Evolutionary conservation across 495 filamentous ascomycete species (phyloP).

Genomic region (Penicillium angulare): DNA sequence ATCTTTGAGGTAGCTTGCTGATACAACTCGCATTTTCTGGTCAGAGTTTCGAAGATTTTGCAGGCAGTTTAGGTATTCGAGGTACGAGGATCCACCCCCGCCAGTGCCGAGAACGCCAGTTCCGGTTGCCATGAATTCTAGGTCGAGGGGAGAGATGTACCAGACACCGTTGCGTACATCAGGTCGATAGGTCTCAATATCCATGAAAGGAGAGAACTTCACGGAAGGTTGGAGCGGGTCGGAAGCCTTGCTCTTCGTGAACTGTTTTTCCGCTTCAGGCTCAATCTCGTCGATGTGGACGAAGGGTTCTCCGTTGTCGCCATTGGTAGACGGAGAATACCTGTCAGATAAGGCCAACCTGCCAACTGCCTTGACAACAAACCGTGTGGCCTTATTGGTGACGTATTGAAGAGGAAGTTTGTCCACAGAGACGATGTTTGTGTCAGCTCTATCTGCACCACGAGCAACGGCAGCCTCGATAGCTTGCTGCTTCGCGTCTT

Average conservation of each 20-base stretch:
- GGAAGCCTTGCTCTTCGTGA: background rate
- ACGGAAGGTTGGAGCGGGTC: slow-evolving; percentile 1
- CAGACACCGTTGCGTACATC: slow-evolving; percentile 41
- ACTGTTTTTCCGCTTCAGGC: slow-evolving; percentile 8
- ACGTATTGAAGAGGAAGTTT: slow-evolving; percentile 37
- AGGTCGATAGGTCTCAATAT: slow-evolving; percentile 51
- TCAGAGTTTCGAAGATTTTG: slow-evolving; percentile 11
- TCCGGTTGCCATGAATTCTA: slow-evolving; percentile 27
- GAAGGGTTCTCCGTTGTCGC: background rate
- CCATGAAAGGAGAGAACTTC: slow-evolving; percentile 19
- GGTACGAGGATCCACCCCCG: slow-evolving; percentile 22
- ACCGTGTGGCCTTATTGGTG: slow-evolving; percentile 29
- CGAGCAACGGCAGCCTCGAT: slow-evolving; percentile 40
- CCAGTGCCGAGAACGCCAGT: slow-evolving; percentile 24
- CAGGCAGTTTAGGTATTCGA: slow-evolving; percentile 22
- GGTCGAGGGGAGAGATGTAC: slow-evolving; percentile 22
- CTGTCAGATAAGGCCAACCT: slow-evolving; percentile 16
- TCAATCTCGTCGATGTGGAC: background rate
- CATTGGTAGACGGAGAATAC: background rate
- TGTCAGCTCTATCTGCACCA: slow-evolving; percentile 25
- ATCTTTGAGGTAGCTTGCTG: slow-evolving; percentile 13
- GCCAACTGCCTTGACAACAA: slow-evolving; percentile 33
- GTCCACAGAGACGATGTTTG: slow-evolving; percentile 34
- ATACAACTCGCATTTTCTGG: slow-evolving; percentile 21
- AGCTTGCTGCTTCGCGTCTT: slow-evolving; percentile 37